A percentile compares a stretch with the other conserved stretches of the same genome.
Conservation (phyloP, 129 eudicot genomes). For the Oenanthe sinensis region DNA sequence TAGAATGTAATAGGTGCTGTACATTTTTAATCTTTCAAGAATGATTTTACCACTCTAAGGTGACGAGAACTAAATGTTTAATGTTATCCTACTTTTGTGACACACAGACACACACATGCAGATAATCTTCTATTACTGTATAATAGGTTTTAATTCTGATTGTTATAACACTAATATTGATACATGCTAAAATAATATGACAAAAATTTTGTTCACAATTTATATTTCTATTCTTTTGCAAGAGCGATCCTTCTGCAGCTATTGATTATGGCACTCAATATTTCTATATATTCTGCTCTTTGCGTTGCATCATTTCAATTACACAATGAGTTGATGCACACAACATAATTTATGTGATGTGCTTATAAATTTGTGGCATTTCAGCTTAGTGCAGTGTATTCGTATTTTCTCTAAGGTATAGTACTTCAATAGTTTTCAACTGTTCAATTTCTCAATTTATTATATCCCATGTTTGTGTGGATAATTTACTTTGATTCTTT, state of each 20-base stretch:
- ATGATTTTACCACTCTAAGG: too few species aligned
- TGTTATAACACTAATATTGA: too few species aligned
- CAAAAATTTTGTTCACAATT: too few species aligned
- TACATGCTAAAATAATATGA: not conserved
- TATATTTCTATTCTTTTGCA: not conserved
- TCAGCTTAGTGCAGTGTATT: too few species aligned
- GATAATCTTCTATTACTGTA: not conserved
- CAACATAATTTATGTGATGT: too few species aligned
- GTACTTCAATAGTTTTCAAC: too few species aligned
- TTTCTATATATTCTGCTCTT: not conserved
- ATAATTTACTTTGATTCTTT: too few species aligned
- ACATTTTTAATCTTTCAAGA: too few species aligned
- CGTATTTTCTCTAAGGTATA: too few species aligned
- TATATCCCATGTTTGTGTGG: too few species aligned
- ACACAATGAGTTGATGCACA: not conserved
- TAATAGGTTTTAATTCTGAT: not conserved
- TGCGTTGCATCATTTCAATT: not conserved
- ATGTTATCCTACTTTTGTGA: not conserved
- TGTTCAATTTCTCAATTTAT: too few species aligned
- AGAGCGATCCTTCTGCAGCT: not conserved
- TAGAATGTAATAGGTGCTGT: not conserved
- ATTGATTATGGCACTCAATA: not conserved
- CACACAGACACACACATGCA: not conserved
- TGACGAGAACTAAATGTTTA: not conserved
- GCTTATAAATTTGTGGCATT: too few species aligned